Evolutionary conservation across 2,329 filamentous ascomycete genomes (phyloP).

Genomic region (Lachnellula willkommii): DNA sequence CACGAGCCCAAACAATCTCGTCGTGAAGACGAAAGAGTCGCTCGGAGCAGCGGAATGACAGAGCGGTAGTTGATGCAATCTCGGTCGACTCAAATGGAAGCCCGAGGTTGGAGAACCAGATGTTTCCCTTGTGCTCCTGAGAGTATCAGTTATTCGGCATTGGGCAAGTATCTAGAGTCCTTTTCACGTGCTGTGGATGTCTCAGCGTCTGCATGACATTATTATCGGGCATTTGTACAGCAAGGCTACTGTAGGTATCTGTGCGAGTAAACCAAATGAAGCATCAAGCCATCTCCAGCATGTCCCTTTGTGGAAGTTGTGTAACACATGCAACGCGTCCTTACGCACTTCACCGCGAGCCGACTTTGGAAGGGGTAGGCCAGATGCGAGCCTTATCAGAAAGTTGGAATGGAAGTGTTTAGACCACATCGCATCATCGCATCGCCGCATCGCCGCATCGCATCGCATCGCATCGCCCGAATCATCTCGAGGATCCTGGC

Average conservation of each 20-base stretch:
- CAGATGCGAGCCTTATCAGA: background rate
- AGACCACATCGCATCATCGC: no score
- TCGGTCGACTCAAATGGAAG: slow-evolving; percentile 2
- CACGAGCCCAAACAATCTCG: background rate
- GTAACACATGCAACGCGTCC: background rate
- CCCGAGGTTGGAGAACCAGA: background rate
- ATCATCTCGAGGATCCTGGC: background rate
- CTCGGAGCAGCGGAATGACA: slow-evolving; percentile 10
- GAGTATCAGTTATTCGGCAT: background rate
- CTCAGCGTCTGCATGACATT: background rate
- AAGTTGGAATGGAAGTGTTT: background rate
- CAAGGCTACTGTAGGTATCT: background rate
- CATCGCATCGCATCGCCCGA: no score
- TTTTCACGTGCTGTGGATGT: background rate
- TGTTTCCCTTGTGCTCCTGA: background rate
- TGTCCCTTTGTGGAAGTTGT: background rate
- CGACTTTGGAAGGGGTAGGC: background rate
- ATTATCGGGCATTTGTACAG: background rate
- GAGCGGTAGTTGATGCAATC: slow-evolving; percentile 7
- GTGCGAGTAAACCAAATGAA: background rate
- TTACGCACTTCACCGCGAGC: background rate
- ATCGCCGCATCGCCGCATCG: no score
- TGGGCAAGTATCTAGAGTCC: background rate
- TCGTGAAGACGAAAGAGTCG: background rate
- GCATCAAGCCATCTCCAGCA: background rate